Conservation (phyloP, 257 asterid genomes). For the Leptodermis oblonga region DNA sequence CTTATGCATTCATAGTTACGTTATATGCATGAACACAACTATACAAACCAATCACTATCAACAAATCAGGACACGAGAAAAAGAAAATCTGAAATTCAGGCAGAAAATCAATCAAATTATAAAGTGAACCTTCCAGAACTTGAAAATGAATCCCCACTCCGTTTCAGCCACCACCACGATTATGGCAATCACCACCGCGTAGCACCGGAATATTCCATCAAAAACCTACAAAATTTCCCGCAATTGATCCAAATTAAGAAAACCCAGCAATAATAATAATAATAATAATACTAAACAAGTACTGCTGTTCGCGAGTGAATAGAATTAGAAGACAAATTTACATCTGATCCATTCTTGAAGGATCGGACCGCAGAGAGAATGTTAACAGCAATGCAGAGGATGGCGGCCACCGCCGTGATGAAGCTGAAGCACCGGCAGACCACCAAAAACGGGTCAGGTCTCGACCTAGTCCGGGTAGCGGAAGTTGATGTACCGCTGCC, state of each 20-base stretch:
- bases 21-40: too few species aligned
- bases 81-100: too few species aligned
- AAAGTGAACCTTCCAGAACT: constrained; percentile 60
- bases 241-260: background rate
- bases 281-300: background rate
- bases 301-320: background rate
- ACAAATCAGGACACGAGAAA: too few species aligned
- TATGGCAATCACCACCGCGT: constrained; percentile 70
- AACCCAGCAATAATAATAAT: background rate
- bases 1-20: too few species aligned
- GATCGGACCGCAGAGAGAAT: constrained; percentile 81
- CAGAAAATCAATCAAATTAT: background rate
- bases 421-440: constrained; percentile 67
- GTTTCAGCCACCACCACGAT: constrained; percentile 84
- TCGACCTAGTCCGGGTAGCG: constrained; percentile 25
- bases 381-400: constrained; percentile 81
- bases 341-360: constrained; percentile 72
- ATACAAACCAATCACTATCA: too few species aligned
- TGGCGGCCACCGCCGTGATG: constrained; percentile 61
- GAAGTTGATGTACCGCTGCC: constrained; percentile 22
- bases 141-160: constrained; percentile 71
- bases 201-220: constrained; percentile 96
- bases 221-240: constrained; percentile 41
- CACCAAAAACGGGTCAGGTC: constrained; percentile 55
- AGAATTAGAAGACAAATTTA: constrained; percentile 17